Conservation (phyloP, 129 eudicot genomes). For the Centaurea solstitialis region DNA sequence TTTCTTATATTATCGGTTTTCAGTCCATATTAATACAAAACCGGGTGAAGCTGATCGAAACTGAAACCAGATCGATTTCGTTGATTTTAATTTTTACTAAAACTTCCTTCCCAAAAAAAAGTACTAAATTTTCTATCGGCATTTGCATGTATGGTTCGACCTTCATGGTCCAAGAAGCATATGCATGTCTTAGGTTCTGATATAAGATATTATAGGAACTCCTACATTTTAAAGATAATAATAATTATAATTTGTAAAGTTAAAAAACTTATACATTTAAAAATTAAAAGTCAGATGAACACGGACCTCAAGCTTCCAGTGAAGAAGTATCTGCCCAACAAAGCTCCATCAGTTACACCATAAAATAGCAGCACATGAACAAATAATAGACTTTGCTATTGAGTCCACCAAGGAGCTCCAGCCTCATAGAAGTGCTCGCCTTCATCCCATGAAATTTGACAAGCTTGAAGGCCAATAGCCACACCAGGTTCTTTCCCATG, state of each 20-base stretch:
- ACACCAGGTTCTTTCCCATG: slow-evolving; percentile 90
- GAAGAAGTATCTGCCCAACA: neutral
- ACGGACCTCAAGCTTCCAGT: neutral
- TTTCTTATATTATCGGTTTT: neutral
- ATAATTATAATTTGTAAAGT: neutral
- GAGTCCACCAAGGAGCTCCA: slow-evolving; percentile 94
- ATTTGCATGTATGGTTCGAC: neutral
- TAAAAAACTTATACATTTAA: neutral
- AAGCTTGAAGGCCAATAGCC: slow-evolving; percentile 92
- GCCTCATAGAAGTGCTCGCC: slow-evolving; percentile 70
- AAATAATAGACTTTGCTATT: neutral
- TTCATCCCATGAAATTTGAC: slow-evolving; percentile 91
- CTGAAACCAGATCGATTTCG: neutral
- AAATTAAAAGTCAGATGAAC: neutral
- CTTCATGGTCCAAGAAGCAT: neutral
- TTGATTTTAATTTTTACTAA: no score
- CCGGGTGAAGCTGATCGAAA: neutral
- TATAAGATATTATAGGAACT: neutral
- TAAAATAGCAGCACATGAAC: neutral
- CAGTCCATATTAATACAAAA: neutral
- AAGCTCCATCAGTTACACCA: neutral
- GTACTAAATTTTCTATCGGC: neutral
- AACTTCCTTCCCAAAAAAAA: no score
- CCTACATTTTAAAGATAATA: neutral
- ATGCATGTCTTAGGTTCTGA: neutral